Evolutionary conservation across 2,329 filamentous ascomycete genomes (phyloP).

Genomic region (Tolypocladium paradoxum): DNA sequence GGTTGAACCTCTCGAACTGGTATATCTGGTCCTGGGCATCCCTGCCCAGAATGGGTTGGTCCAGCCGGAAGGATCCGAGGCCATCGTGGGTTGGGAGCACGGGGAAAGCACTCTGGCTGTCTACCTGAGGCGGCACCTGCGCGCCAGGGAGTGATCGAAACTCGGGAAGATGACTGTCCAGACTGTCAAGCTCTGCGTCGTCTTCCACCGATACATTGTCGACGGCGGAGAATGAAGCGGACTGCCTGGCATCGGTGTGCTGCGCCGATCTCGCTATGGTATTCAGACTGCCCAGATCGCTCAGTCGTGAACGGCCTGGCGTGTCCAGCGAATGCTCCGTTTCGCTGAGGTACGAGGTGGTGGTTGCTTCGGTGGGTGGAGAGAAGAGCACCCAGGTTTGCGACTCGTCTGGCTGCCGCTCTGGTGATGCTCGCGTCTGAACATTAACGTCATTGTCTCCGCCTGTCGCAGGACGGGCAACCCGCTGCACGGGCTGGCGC

Average conservation of each 20-base stretch:
- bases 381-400: constrained; percentile 97
- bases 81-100: constrained; percentile 90
- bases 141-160: constrained; percentile 54
- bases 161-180: constrained; percentile 84
- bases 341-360: constrained; percentile 58
- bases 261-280: constrained; percentile 52
- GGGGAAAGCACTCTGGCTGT: constrained; percentile 41
- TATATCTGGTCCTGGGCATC: constrained; percentile 76
- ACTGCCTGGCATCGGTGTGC: constrained; percentile 32
- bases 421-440: constrained; percentile 14
- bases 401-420: constrained; percentile 50
- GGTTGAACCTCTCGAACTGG: constrained; percentile 79
- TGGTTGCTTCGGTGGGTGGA: constrained; percentile 52
- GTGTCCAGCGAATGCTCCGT: constrained; percentile 54
- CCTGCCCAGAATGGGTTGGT: constrained; percentile 40
- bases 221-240: constrained; percentile 25
- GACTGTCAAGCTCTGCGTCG: constrained; percentile 76
- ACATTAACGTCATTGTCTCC: constrained; percentile 21
- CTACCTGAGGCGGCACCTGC: constrained; percentile 12
- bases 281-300: constrained; percentile 70
- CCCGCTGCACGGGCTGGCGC: constrained; percentile 39
- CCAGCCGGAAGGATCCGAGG: constrained; percentile 68
- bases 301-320: constrained; percentile 60
- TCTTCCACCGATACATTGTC: constrained; percentile 40
- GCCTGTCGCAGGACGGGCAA: constrained; percentile 28